These are phyloP conservation scores for Aureobasidium sp. DNA, from an alignment of 2,329 filamentous ascomycete genomes.

Conservation along the genomic window DNA sequence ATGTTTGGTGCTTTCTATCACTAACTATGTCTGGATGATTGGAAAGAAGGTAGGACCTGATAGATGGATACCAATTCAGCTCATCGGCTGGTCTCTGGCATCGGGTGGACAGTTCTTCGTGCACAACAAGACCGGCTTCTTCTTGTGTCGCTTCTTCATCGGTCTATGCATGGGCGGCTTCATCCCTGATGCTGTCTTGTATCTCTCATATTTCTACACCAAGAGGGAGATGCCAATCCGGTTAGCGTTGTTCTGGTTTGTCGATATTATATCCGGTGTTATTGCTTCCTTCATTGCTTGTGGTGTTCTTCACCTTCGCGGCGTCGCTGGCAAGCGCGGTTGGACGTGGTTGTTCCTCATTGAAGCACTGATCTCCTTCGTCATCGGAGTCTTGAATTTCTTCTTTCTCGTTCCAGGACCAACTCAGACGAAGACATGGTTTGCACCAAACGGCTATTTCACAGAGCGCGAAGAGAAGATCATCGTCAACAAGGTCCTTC, in stretches of 20 bases:
- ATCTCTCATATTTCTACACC: constrained; percentile 51
- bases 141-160: constrained; percentile 45
- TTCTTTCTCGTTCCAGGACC: constrained; percentile 67
- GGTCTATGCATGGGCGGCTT: constrained; percentile 53
- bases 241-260: constrained; percentile 42
- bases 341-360: constrained; percentile 36
- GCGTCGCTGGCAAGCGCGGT: constrained; percentile 24
- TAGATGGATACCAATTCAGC: constrained; percentile 32
- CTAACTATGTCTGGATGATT: constrained; percentile 47
- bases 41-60: constrained; percentile 31
- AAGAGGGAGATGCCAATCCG: constrained; percentile 46
- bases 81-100: constrained; percentile 33
- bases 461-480: constrained; percentile 73
- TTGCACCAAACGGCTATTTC: constrained; percentile 73
- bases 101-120: constrained; percentile 31
- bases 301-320: constrained; percentile 34
- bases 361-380: constrained; percentile 25
- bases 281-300: constrained; percentile 35
- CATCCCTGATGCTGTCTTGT: constrained; percentile 34
- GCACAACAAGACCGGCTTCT: constrained; percentile 48
- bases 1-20: background rate
- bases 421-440: constrained; percentile 67
- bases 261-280: constrained; percentile 28
- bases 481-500: constrained; percentile 69
- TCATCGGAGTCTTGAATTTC: constrained; percentile 60